Evolutionary conservation across 1,284 basidiomycete genomes (phyloP), one percentile per base, ranked within the genome.

Genomic region (Pseudozyma tsukubaensis): DNA sequence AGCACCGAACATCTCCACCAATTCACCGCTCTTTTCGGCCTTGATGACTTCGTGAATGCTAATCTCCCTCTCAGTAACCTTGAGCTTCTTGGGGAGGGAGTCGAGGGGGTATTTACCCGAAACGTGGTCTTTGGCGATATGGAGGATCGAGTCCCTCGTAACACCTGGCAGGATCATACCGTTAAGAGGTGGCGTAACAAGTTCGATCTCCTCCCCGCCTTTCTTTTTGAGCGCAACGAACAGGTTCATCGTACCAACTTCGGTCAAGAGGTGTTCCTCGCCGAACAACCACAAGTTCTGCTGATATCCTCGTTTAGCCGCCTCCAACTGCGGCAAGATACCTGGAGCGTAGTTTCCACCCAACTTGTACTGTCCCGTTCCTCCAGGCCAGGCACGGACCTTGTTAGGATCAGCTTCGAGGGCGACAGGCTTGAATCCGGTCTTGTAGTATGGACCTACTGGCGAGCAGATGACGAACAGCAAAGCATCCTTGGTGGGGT

Each of bases 131-230:
- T 90, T 89, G 1, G 93, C 92, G 54, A 99, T 90, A 10, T 88
- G 83, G 40, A 99, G 89, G 47, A 97, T 91, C 29, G 79, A 81
- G 85, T 97, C 94, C 70, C 96, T 91, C 9, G 95, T 98, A 18
- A 99, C 92, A 70, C 96, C 96, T 12, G 96, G 95, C 14, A 99
- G 91, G 81, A 99, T 94, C 88, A 97, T 92, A 59, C 95, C 95
- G 81, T 94, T 93, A 43, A 98, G 88, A 5, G 95, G 94, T 11
- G 96, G 94, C 11, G 83, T 84, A 24, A 84, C 76, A 4, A 84
- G 72, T 54, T 84, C 83, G 29, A 76, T 59, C 13, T 92, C 94
- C 77, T 94, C 89, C 11, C 24, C 24, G 24, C 24, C 24, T 6
- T 89, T 87, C 32, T 88, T 88, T 83, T 90, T 89, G 85, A 98